phyloP scores from a whole-genome alignment of 2,329 filamentous ascomycete species.

The Cladobotryum mycophilum region DNA sequence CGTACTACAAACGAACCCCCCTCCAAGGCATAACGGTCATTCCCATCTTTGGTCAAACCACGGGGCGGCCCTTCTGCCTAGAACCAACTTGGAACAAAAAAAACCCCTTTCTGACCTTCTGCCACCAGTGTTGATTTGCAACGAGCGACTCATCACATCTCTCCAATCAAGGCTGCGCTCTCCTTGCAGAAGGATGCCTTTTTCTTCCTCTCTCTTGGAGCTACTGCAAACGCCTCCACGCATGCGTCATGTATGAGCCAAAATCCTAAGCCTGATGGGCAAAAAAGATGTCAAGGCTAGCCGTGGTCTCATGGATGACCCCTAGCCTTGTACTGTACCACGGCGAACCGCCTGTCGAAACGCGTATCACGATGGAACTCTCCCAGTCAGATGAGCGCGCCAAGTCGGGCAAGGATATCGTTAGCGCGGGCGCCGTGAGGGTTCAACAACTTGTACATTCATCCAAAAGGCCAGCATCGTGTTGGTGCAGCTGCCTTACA shows the following conservation, averaged over 20 bases:
- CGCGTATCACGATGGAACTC: background rate
- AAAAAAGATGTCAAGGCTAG: background rate
- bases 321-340: background rate
- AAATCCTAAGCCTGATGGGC: background rate
- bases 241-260: too few species aligned
- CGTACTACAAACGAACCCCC: too few species aligned
- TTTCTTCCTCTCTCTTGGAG: too few species aligned
- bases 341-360: background rate
- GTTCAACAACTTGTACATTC: too few species aligned
- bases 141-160: constrained; percentile 7
- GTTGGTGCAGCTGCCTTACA: too few species aligned
- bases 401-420: background rate
- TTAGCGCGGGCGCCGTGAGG: background rate
- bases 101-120: background rate
- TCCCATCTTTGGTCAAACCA: background rate
- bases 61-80: background rate
- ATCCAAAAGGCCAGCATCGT: too few species aligned
- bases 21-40: too few species aligned
- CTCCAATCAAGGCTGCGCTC: background rate
- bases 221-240: too few species aligned
- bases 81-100: background rate
- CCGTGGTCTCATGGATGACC: too few species aligned
- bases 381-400: background rate
- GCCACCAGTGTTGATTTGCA: background rate
- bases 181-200: too few species aligned